These are phyloP conservation scores for Balansia obtecta DNA, from an alignment of 2,329 filamentous ascomycete genomes.

Conservation along the genomic window DNA sequence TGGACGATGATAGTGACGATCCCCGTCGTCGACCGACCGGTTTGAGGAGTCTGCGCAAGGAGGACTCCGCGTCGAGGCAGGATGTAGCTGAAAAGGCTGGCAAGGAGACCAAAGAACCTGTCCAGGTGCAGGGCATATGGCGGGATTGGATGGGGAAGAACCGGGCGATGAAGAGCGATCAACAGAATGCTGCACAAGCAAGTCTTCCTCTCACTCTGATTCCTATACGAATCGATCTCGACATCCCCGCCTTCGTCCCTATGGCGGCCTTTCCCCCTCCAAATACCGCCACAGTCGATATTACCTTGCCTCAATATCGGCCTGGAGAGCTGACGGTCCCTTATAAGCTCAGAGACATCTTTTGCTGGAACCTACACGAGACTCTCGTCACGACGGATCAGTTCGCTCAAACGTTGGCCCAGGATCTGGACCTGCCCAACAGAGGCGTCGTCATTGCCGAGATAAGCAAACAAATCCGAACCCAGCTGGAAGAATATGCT, in stretches of 20 bases:
- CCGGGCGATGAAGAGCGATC: constrained; percentile 39
- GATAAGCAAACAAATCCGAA: constrained; percentile 88
- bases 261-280: constrained; percentile 52
- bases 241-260: constrained; percentile 68
- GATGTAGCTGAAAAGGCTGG: constrained; percentile 65
- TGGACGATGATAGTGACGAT: constrained; percentile 61
- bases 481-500: constrained; percentile 91
- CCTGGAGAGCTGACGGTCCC: constrained; percentile 68
- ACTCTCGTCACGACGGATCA: constrained; percentile 87
- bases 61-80: constrained; percentile 51
- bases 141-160: constrained; percentile 88
- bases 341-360: constrained; percentile 87
- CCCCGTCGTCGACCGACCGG: constrained; percentile 70
- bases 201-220: constrained; percentile 81
- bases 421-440: constrained; percentile 84
- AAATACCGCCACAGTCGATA: constrained; percentile 51
- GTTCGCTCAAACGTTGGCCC: constrained; percentile 81
- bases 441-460: constrained; percentile 56
- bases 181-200: constrained; percentile 52
- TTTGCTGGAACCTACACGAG: constrained; percentile 96
- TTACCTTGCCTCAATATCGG: constrained; percentile 65
- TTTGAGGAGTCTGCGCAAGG: constrained; percentile 67
- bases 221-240: constrained; percentile 91
- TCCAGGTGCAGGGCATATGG: constrained; percentile 83
- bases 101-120: constrained; percentile 67